A percentile compares a stretch with the other conserved stretches of the same genome.
Evolutionary conservation across 2,329 filamentous ascomycete species (phyloP).

Genomic region (Alternaria novae-zelandiae): DNA sequence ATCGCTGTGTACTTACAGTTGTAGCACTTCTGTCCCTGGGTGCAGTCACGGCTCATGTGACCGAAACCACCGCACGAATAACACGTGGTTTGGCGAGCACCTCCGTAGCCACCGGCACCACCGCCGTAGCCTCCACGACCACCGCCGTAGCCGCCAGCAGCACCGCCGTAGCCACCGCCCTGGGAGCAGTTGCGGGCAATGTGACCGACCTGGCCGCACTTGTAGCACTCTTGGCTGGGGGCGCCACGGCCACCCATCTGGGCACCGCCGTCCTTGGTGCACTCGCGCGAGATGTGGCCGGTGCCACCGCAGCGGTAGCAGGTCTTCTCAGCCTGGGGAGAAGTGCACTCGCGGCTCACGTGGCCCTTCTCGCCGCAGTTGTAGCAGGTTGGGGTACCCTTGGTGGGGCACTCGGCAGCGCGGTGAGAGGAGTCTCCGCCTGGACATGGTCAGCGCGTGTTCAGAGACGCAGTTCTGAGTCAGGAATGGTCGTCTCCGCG

Average conservation of each 20-base stretch:
- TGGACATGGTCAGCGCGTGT: constrained; percentile 32
- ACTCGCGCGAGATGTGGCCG: constrained; percentile 93
- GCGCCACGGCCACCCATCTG: constrained; percentile 51
- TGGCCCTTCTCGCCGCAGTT: constrained; percentile 58
- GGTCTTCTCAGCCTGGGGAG: constrained; percentile 83
- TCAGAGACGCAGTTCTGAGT: neutral
- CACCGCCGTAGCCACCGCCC: constrained; percentile 53
- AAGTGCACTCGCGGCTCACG: constrained; percentile 82
- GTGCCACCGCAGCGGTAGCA: constrained; percentile 78
- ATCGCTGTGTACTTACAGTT: constrained; percentile 70
- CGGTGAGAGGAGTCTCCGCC: constrained; percentile 58
- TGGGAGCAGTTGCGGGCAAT: constrained; percentile 90
- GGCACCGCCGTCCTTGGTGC: constrained; percentile 61
- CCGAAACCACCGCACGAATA: constrained; percentile 97
- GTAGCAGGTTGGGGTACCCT: constrained; percentile 58
- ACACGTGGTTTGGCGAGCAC: constrained; percentile 69
- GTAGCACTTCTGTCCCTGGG: constrained; percentile 99
- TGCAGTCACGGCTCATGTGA: constrained; percentile 98
- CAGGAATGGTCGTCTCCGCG: neutral
- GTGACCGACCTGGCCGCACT: constrained; percentile 96
- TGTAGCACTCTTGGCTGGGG: constrained; percentile 80
- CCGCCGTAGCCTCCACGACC: constrained; percentile 52
- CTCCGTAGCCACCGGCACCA: constrained; percentile 53
- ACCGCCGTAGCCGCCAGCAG: constrained; percentile 56
- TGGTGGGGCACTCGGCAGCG: constrained; percentile 59